Base-by-base conservation (phyloP, 2,329 filamentous ascomycete species). In the Talaromyces sp. region DNA sequence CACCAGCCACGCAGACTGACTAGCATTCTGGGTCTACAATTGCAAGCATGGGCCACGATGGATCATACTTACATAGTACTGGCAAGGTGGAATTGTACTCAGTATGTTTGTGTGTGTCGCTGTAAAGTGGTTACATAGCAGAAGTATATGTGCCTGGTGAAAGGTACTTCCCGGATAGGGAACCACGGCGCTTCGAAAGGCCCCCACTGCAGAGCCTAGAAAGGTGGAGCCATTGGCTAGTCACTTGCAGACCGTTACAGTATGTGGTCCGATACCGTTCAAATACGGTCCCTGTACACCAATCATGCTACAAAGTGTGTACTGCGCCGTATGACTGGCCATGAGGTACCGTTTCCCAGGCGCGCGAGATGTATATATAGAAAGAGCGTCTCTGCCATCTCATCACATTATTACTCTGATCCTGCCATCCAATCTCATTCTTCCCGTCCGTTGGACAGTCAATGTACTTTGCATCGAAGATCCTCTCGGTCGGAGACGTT, bases 171-270 rank as follows among this genome's bases (percentile, higher is more conserved):
- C 54, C 54, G 54, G 37, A 57, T 40, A 57, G 35, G 54, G 54
- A 57, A 57, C 54, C 54, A 57, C 54, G 54, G 54, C 54, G 54
- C 54, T 57, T 57, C 54, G 37, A 37, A 25, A 21, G 35, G 54
- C 35, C 37, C 35, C 54, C 54, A 57, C 35, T 42, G 16, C 46
- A 50, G 25, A 31, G 46, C 23, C 46, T 50, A 50, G 46, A 50
- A 11, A 31, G 31, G 18, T 40, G 35, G 54, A 56, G 52, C 25
- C 54, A 56, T 56, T 56, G 54, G 54, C 54, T 56, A 33, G 14
- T 37, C 28, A 52, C 48, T 52, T 33, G 18, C 31, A 37, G 31
- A 54, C 50, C 50, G 50, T 54, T 54, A 37, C 50, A 37, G 50
- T 54, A 54, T 54, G 28, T 54, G 6, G 31, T 54, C 50, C 50